Conservation (phyloP, 192 early-diverging fungal genomes). For the Backusella parvicylindrica region DNA sequence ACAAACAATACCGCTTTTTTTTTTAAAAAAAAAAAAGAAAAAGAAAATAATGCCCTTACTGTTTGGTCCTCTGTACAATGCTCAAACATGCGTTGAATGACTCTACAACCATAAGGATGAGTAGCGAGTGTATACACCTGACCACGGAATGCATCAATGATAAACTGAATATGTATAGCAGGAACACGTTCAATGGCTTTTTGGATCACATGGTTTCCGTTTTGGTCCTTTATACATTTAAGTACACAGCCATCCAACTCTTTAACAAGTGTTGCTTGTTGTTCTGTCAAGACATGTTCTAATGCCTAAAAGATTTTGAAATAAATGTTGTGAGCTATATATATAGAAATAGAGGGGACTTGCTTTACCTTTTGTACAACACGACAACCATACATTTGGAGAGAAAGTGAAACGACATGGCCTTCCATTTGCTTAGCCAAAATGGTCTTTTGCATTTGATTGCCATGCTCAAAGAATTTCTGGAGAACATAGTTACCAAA, state of each 20-base stretch:
- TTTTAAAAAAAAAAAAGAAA: no score
- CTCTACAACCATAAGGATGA: conserved; percentile 97
- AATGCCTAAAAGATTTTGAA: conserved; percentile 52
- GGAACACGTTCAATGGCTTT: conserved; percentile 98
- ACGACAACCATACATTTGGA: conserved; percentile 99
- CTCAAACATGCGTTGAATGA: conserved; percentile 99
- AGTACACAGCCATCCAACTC: conserved; percentile 95
- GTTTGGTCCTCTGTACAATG: conserved; percentile 91
- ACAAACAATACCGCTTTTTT: no score
- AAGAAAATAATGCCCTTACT: no score
- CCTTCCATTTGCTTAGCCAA: conserved; percentile 95
- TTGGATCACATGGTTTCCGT: conserved; percentile 99
- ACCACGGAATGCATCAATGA: conserved; percentile 96
- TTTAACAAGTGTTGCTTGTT: conserved; percentile 85
- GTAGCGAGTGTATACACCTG: conserved; percentile 96
- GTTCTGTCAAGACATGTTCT: conserved; percentile 88
- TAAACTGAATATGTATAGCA: conserved; percentile 90
- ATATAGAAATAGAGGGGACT: not conserved
- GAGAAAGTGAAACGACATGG: conserved; percentile 87
- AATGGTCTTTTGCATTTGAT: conserved; percentile 87
- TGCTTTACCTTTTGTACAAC: conserved; percentile 85
- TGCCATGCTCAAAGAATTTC: conserved; percentile 99
- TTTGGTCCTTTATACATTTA: conserved; percentile 99
- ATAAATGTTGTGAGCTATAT: conserved; percentile 9
- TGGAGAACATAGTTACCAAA: conserved; percentile 99